Evolutionary conservation across 768 basidiomycete species (phyloP).

Genomic region (Cystobasidium ongulense): DNA sequence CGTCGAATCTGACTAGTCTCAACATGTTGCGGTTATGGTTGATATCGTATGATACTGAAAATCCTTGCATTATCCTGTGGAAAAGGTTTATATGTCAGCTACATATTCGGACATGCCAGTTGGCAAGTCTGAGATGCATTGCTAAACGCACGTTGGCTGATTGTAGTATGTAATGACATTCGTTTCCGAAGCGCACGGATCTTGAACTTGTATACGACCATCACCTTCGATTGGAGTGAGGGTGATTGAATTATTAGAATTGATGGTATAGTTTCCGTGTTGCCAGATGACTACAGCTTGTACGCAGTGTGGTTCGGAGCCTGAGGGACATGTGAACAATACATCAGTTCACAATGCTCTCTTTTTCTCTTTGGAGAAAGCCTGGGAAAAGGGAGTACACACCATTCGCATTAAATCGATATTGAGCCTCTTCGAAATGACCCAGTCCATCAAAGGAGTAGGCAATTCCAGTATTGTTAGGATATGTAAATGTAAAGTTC

Average conservation of each 20-base stretch:
- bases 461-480: slow-evolving; percentile 69
- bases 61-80: slow-evolving; percentile 50
- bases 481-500: slow-evolving; percentile 74
- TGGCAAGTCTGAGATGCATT: background rate
- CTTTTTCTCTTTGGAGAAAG: background rate
- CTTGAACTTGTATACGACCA: slow-evolving; percentile 89
- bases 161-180: slow-evolving; percentile 82
- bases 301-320: slow-evolving; percentile 76
- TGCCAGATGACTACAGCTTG: slow-evolving; percentile 79
- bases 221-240: slow-evolving; percentile 63
- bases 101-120: background rate
- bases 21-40: slow-evolving; percentile 42
- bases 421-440: slow-evolving; percentile 84
- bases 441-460: slow-evolving; percentile 37
- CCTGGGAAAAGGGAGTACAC: background rate
- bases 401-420: slow-evolving; percentile 84
- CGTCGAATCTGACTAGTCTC: slow-evolving; percentile 15
- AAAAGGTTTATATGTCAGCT: background rate
- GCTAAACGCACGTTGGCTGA: slow-evolving; percentile 52
- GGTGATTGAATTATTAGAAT: slow-evolving; percentile 32
- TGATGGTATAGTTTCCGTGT: slow-evolving; percentile 56
- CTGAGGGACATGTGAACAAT: slow-evolving; percentile 49
- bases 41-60: slow-evolving; percentile 65
- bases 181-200: slow-evolving; percentile 78
- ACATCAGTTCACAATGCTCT: background rate